A percentile compares a stretch with the other conserved stretches of the same genome.
Conservation (phyloP, 1,284 basidiomycete species). For the Flammula alnicola region DNA sequence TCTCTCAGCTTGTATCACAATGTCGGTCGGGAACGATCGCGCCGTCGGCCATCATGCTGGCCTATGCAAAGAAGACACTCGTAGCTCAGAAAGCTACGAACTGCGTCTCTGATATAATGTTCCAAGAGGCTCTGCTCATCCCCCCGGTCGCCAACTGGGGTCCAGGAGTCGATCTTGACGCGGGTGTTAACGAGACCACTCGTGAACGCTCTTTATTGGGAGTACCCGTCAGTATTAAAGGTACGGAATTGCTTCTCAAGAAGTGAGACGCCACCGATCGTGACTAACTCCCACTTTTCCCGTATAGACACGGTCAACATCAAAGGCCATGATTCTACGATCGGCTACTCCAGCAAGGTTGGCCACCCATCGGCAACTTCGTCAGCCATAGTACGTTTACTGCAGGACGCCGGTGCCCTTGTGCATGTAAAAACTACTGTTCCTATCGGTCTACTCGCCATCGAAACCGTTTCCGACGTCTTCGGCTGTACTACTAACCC, state of each 20-base stretch:
- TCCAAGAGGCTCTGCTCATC: constrained; percentile 50
- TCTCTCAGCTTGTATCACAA: constrained; percentile 53
- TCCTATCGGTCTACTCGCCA: constrained; percentile 74
- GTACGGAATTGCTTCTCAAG: constrained; percentile 23
- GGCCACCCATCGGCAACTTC: constrained; percentile 56
- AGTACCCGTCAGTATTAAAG: constrained; percentile 71
- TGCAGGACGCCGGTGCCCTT: constrained; percentile 77
- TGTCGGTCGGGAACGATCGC: constrained; percentile 46
- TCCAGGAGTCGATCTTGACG: constrained; percentile 41
- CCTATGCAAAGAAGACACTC: constrained; percentile 62
- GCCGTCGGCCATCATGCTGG: constrained; percentile 52
- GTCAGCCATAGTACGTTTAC: constrained; percentile 69
- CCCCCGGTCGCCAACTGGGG: constrained; percentile 44
- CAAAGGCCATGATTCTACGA: constrained; percentile 71
- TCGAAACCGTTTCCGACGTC: constrained; percentile 78
- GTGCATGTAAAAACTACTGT: constrained; percentile 82
- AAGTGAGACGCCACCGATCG: constrained; percentile 2
- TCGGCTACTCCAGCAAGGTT: constrained; percentile 72
- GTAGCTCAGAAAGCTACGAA: constrained; percentile 64
- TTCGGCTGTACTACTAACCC: constrained; percentile 78
- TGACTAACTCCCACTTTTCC: constrained; percentile 7
- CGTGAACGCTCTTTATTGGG: constrained; percentile 58
- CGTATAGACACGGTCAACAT: constrained; percentile 62
- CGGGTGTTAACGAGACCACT: constrained; percentile 28
- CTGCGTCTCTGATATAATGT: constrained; percentile 68